Conservation (phyloP, 345 rosid species). For the Eucalyptus sp. region DNA sequence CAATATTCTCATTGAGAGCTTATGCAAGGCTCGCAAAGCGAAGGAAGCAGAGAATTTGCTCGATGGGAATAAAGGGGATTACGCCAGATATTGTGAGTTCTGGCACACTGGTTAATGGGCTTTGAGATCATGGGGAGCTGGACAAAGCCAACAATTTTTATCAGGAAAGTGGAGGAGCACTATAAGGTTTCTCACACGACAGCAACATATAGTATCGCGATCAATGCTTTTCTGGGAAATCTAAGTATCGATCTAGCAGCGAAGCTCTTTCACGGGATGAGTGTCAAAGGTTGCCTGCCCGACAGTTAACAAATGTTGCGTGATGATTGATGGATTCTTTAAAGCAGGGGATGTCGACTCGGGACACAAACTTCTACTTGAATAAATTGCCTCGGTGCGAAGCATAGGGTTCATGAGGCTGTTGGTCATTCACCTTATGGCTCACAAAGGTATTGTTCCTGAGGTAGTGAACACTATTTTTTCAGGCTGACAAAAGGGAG, state of each 20-base stretch:
- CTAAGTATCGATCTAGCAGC: slow-evolving; percentile 44
- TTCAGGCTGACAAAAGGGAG: slow-evolving; percentile 59
- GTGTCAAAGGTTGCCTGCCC: slow-evolving; percentile 35
- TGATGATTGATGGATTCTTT: slow-evolving; percentile 79
- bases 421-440: slow-evolving; percentile 73
- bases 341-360: slow-evolving; percentile 48
- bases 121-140: slow-evolving; percentile 49
- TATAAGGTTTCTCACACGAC: slow-evolving; percentile 39
- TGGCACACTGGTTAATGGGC: slow-evolving; percentile 56
- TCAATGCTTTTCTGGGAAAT: slow-evolving; percentile 58
- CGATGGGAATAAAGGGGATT: too few relatives aligned
- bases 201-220: slow-evolving; percentile 63
- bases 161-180: slow-evolving; percentile 40
- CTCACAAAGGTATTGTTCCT: slow-evolving; percentile 52
- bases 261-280: slow-evolving; percentile 64
- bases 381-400: slow-evolving; percentile 63
- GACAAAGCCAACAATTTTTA: slow-evolving; percentile 46
- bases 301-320: slow-evolving; percentile 60
- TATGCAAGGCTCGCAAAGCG: slow-evolving; percentile 43
- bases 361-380: slow-evolving; percentile 40
- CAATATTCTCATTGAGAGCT: slow-evolving; percentile 73
- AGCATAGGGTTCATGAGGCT: slow-evolving; percentile 57
- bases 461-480: slow-evolving; percentile 51
- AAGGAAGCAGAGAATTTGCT: slow-evolving; percentile 57
- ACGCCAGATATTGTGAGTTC: slow-evolving; percentile 47